Percentiles rank a stretch among this genome's conserved stretches.
These are phyloP conservation scores for Ophiocordyceps unilateralis DNA, from an alignment of 2,329 filamentous ascomycete species.

Conservation along the genomic window DNA sequence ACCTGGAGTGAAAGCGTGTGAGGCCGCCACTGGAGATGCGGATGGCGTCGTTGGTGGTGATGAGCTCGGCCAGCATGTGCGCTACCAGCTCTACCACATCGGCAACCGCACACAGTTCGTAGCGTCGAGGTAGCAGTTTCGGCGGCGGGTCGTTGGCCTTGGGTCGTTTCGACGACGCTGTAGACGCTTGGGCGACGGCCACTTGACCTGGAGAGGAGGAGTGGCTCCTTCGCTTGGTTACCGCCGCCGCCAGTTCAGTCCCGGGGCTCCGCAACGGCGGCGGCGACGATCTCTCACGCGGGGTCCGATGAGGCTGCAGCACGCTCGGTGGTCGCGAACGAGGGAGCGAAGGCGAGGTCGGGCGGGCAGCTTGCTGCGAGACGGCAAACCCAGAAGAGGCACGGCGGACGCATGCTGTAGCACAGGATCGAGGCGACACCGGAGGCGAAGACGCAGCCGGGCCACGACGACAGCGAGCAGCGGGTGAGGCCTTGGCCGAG, in stretches of 20 bases:
- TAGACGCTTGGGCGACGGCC: background rate
- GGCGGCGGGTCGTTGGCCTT: slow-evolving; percentile 31
- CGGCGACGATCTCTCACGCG: background rate
- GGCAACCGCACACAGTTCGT: slow-evolving; percentile 66
- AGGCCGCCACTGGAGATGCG: slow-evolving; percentile 56
- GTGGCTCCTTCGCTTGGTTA: background rate
- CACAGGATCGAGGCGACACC: slow-evolving; percentile 4
- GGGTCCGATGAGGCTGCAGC: background rate
- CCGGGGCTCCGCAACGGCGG: background rate
- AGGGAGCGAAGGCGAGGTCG: slow-evolving; percentile 8
- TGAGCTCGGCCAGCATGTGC: slow-evolving; percentile 90
- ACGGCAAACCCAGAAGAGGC: background rate
- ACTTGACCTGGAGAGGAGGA: background rate
- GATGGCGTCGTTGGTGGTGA: slow-evolving; percentile 85
- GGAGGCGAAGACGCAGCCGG: background rate
- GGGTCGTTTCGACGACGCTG: slow-evolving; percentile 30
- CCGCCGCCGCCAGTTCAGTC: background rate
- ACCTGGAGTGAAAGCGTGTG: slow-evolving; percentile 91
- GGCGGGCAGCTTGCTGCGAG: background rate
- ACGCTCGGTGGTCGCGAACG: slow-evolving; percentile 4
- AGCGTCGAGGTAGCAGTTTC: slow-evolving; percentile 51
- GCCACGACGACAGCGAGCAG: slow-evolving; percentile 22
- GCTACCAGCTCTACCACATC: slow-evolving; percentile 83
- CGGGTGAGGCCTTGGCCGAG: slow-evolving; percentile 35
- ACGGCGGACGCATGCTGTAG: slow-evolving; percentile 3